Percentiles rank a stretch among this genome's conserved stretches.
Evolutionary conservation across 2,329 filamentous ascomycete species (phyloP).

Genomic region (Ascocoryne sarcoides): DNA sequence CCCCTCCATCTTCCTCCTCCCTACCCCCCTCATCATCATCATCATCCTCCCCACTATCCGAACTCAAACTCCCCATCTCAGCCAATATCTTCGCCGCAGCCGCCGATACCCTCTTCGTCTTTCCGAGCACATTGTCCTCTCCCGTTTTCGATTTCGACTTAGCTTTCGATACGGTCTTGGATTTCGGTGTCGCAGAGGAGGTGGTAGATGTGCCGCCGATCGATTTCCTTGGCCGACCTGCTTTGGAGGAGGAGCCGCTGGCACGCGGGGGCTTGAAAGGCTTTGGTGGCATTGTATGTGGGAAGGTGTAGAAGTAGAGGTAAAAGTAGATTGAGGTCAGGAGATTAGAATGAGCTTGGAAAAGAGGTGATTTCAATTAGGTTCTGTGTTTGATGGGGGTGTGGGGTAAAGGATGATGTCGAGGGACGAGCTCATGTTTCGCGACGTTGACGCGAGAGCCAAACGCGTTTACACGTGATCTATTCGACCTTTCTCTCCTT

Average conservation of each 20-base stretch:
- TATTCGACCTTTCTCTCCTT: no score
- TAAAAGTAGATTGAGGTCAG: no score
- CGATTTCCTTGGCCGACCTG: slow-evolving; percentile 8
- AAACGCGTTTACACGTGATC: not conserved
- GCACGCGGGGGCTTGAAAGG: slow-evolving; percentile 27
- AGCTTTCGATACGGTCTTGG: not conserved
- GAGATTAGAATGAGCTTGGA: no score
- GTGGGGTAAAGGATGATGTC: not conserved
- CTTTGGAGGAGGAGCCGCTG: slow-evolving; percentile 3
- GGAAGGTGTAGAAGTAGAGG: no score
- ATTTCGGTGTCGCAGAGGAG: slow-evolving; percentile 2
- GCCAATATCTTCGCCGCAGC: slow-evolving; percentile 1
- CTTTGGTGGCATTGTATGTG: slow-evolving; percentile 23
- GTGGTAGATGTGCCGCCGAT: slow-evolving; percentile 1
- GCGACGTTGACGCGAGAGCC: not conserved
- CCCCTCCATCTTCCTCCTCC: slow-evolving; percentile 1
- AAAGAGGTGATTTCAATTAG: no score
- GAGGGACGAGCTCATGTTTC: not conserved
- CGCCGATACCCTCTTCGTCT: no score
- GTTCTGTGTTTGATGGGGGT: not conserved
- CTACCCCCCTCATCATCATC: slow-evolving; percentile 5
- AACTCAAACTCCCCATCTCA: slow-evolving; percentile 4
- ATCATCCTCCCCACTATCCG: slow-evolving; percentile 1
- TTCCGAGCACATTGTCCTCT: no score
- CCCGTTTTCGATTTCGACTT: not conserved